Percentiles rank a stretch among this genome's conserved stretches.
phyloP scores from a whole-genome alignment of 805 yeast genomes.

The Candida peoriensis region DNA sequence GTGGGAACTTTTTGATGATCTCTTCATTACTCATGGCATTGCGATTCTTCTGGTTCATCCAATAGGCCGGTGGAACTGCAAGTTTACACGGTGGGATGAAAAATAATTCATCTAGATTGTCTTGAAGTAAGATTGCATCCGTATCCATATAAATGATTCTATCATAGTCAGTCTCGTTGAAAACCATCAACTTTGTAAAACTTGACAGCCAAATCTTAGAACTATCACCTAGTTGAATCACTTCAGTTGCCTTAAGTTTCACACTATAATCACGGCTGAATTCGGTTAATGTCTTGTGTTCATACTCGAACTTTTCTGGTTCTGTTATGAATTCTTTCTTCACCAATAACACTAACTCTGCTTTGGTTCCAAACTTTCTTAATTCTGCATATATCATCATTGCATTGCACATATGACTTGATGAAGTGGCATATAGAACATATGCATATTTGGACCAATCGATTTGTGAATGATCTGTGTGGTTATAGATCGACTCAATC shows the following conservation, averaged over 20 bases:
- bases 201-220: constrained; percentile 40
- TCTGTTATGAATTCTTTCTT: constrained; percentile 24
- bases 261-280: constrained; percentile 12
- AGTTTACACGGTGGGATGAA: constrained; percentile 42
- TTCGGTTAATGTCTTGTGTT: constrained; percentile 7
- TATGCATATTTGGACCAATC: constrained; percentile 48
- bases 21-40: constrained; percentile 21
- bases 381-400: constrained; percentile 42
- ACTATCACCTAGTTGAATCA: constrained; percentile 12
- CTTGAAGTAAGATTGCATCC: constrained; percentile 40
- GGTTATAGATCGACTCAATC: constrained; percentile 14
- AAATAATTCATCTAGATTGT: constrained; percentile 46
- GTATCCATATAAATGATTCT: constrained; percentile 55
- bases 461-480: constrained; percentile 18
- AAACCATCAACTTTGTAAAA: constrained; percentile 51
- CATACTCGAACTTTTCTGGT: constrained; percentile 8
- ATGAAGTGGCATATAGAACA: constrained; percentile 55
- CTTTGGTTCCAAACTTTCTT: constrained; percentile 33
- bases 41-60: constrained; percentile 27
- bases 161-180: constrained; percentile 44
- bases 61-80: constrained; percentile 43
- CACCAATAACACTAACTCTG: constrained; percentile 43
- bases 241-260: constrained; percentile 13
- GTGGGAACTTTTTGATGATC: constrained; percentile 15
- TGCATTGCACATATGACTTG: constrained; percentile 46